Percentiles rank a stretch among this genome's conserved stretches.
phyloP scores from a whole-genome alignment of 371 early-diverging fungal genomes.

The Batkoa obscura region DNA sequence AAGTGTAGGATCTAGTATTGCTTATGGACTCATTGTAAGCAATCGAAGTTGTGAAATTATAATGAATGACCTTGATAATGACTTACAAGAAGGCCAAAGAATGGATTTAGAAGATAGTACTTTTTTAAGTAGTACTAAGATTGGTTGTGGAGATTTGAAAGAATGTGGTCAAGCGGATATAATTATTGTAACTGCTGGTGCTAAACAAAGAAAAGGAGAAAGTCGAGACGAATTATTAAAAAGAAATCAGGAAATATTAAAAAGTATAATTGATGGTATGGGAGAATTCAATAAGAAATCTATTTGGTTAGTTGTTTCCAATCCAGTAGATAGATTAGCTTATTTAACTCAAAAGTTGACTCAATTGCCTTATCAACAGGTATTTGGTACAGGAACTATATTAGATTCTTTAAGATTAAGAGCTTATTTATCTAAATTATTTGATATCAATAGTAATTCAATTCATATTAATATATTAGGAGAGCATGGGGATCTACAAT shows the following conservation, averaged over 20 bases:
- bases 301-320: constrained; percentile 57
- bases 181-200: constrained; percentile 74
- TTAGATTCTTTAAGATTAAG: constrained; percentile 63
- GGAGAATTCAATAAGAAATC: constrained; percentile 50
- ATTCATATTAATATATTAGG: constrained; percentile 69
- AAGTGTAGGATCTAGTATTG: constrained; percentile 59
- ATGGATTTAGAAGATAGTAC: constrained; percentile 60
- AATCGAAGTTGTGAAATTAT: constrained; percentile 46
- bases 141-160: constrained; percentile 30
- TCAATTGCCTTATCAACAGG: constrained; percentile 53
- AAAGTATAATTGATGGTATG: constrained; percentile 42
- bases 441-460: constrained; percentile 38
- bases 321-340: constrained; percentile 70
- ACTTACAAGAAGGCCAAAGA: constrained; percentile 48
- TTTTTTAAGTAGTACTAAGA: constrained; percentile 36
- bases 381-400: constrained; percentile 74
- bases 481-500: constrained; percentile 75
- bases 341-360: constrained; percentile 59
- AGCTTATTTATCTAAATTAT: constrained; percentile 28
- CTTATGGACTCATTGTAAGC: constrained; percentile 47
- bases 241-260: constrained; percentile 58
- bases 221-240: constrained; percentile 52
- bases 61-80: constrained; percentile 42
- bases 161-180: constrained; percentile 73
- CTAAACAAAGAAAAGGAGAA: constrained; percentile 62